Evolutionary conservation across 148 eudicot genomes (phyloP), one percentile per base, ranked within the genome.

Genomic region (Arbutus unedo): DNA sequence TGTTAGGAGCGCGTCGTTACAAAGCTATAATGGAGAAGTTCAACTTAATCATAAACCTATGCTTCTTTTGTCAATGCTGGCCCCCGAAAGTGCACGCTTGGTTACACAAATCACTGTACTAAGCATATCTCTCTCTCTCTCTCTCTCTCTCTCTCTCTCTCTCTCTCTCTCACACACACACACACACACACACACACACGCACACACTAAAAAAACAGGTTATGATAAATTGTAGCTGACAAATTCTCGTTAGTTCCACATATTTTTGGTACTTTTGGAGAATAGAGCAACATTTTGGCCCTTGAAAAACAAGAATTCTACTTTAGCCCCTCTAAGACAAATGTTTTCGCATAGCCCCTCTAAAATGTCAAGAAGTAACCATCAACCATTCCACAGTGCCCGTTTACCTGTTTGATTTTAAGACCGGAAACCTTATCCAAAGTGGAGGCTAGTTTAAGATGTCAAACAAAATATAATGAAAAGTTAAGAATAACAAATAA

Each of bases 81-180:
- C 49, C 83, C 85, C 86, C 72, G 19, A 14, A n/a, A 79, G 25
- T 54, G 79, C 86, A 83, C 77, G 88, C 84, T 71, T 68, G 9
- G 77, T 71, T 78, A 62, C 5, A 57, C 84, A 71, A 56, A 45
- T 51, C 60, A 4, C 21, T 50, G 18, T 10, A 51, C 15, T n/a
- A 54, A 41, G 23, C 43, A 19, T 55, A 25, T 19, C 78, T 41
- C 79, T 43, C 54, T 50, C 54, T 50, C 54, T 50, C 54, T 50
- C 54, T 50, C 54, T 50, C 54, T 50, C 54, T 50, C 54, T 50
- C 54, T 50, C 54, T 50, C 54, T 50, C 54, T 49, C 53, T 49
- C 53, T 49, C 51, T 49, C 51, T 49, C 51, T 49, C 51, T 2
- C 2, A n/a, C n/a, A n/a, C n/a, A n/a, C n/a, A n/a, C n/a, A n/a